Base-by-base conservation (phyloP, 2,329 filamentous ascomycete species). In the Malbranchea cinnamomea region DNA sequence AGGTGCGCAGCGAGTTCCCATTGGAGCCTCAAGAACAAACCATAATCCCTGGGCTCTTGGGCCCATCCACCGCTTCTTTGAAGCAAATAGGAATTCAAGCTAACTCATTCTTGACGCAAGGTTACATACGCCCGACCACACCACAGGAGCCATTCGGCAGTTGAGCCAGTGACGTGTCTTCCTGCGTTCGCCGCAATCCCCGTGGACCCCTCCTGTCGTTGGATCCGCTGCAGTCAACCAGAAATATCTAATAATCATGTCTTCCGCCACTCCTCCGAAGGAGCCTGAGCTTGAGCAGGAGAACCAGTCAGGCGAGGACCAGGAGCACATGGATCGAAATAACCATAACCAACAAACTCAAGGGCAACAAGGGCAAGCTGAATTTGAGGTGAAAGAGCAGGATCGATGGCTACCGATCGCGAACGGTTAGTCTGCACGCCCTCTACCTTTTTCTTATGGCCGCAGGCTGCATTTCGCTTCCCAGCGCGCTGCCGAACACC, bases 371-470 rank as follows among this genome's bases (percentile, higher is more conserved):
- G 77, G 71, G 57, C 68, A 78, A 60, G 74, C 83, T 61, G 87
- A 95, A 65, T 93, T 94, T 57, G 87, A 95, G 64, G 87, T 95
- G 61, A 95, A 95, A 70, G 89, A 98, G 63, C 89, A 98, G 63
- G 89, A 98, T 63, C 71, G 89, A 69, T 98, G 89, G 89, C 73
- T 98, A 57, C 89, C 89, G 57, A 98, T 98, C 72, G 89, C 89
- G 65, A 98, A 98, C 84, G 89, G 89, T 98, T 72, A 72, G 89
- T 89, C 60, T 43, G n/a, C n/a, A n/a, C n/a, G n/a, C n/a, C n/a
- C n/a, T n/a, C n/a, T n/a, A 47, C 41, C 41, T 37, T 30, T 46
- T 37, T 31, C 30, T 30, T 35, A 41, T 31, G 35, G 35, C 30
- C 29, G 16, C 22, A 14, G 39, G n/a, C n/a, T n/a, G n/a, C n/a